A percentile compares a stretch with the other conserved stretches of the same genome.
Evolutionary conservation across 2,329 filamentous ascomycete species (phyloP).

Genomic region (Venturia effusa): DNA sequence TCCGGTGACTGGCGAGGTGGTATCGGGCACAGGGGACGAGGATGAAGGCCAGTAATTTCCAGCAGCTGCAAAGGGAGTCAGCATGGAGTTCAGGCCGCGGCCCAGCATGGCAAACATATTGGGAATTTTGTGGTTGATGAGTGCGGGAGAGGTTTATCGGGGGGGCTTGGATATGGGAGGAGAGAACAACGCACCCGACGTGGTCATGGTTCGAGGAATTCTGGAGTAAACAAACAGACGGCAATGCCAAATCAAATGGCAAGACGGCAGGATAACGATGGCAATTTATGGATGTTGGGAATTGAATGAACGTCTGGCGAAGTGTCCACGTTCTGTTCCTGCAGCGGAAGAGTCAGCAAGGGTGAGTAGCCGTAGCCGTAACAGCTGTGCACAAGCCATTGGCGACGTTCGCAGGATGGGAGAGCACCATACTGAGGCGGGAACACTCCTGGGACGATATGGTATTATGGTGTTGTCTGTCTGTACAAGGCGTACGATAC

Average conservation of each 20-base stretch:
- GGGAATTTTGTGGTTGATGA: conserved; percentile 1
- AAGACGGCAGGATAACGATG: not conserved
- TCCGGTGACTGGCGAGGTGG: conserved; percentile 69
- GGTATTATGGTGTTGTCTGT: not conserved
- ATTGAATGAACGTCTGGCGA: not conserved
- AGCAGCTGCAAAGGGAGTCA: conserved; percentile 3
- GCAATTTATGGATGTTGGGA: not conserved
- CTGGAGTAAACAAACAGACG: not conserved
- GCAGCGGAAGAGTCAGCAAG: conserved; percentile 1
- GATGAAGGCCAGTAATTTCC: conserved; percentile 4
- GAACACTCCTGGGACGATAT: not conserved
- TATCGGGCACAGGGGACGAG: conserved; percentile 49
- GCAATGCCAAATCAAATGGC: not conserved
- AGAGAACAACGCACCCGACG: not conserved
- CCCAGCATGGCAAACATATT: conserved; percentile 1
- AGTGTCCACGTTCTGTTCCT: not conserved
- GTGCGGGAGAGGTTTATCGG: not conserved
- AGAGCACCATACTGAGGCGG: not conserved
- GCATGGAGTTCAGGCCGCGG: conserved; percentile 1
- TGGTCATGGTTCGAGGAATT: conserved; percentile 2
- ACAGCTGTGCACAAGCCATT: conserved; percentile 1
- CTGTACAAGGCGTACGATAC: not conserved
- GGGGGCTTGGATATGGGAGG: not conserved
- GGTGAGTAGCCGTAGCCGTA: too few relatives aligned
- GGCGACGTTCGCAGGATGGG: not conserved